Evolutionary conservation across 2,329 filamentous ascomycete species (phyloP), one percentile per base, ranked within the genome.

Genomic region (Aspergillus chevalieri): DNA sequence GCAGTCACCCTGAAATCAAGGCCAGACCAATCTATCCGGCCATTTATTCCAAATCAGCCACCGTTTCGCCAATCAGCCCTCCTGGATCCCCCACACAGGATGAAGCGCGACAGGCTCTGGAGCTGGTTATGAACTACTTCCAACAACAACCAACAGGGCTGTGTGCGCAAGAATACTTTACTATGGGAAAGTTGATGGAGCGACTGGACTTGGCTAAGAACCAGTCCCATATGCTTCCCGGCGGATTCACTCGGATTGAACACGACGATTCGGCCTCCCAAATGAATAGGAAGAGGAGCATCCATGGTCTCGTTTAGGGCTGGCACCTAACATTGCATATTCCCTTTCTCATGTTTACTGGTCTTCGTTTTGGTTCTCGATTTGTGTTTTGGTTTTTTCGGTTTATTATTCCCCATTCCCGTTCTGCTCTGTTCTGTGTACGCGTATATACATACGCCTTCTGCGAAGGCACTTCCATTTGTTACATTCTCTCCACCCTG

Each of bases 41-140:
- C 8, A 59, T 65, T 2, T 56, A 66, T 43, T 69, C 68, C 4
- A 68, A 66, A 49, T 71, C 71, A 19, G 67, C 61, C 36, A 67
- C 65, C 43, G 65, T 69, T 10, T 75, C 73, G 30, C 73, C 82
- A 34, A 73, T 81, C 52, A 78, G 79, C 38, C 78, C 82, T 45
- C 78, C 84, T 1, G 79, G 71, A 24, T 86, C 86, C 1, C 87
- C 86, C 0, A 89, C 85, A 0, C 87, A 90, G 57, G 90, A 96
- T 59, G 90, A 97, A 66, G 91, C 91, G 3, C 81, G 87, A 36
- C 80, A 83, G 46, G 92, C 91, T 1, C 79, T 94, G 4, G 85
- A 92, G 60, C 84, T 91, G 2, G 81, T 96, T 17, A 80, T 95
- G 65, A 85, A 73, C 52, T 95, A 92, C 64, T 86, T 96, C 65